Conservation (phyloP, 2,329 filamentous ascomycete genomes). For the Aspergillus fijiensis region DNA sequence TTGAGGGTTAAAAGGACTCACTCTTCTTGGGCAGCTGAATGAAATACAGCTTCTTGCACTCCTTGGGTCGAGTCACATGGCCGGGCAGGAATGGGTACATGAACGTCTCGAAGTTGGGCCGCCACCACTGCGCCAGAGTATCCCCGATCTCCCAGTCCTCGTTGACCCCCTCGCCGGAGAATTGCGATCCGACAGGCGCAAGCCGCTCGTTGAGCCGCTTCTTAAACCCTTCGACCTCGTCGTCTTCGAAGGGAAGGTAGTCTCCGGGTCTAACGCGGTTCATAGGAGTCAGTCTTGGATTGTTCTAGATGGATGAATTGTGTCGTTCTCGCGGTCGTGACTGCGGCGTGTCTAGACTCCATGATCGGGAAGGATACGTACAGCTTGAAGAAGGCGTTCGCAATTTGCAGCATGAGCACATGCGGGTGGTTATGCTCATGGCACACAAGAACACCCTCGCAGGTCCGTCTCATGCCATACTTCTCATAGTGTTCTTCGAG, state of each 20-base stretch:
- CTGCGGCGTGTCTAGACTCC: neutral
- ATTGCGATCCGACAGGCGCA: conserved; percentile 81
- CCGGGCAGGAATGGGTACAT: conserved; percentile 99
- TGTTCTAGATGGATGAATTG: too few species aligned
- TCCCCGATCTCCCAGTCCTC: conserved; percentile 94
- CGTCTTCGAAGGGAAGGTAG: conserved; percentile 81
- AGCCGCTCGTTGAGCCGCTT: conserved; percentile 85
- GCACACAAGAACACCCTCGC: conserved; percentile 94
- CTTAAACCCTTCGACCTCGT: conserved; percentile 95
- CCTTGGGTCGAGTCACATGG: conserved; percentile 93
- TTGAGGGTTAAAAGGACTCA: conserved; percentile 49
- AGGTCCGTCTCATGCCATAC: conserved; percentile 95
- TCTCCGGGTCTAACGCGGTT: conserved; percentile 69
- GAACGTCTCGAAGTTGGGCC: conserved; percentile 98
- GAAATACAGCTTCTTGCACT: conserved; percentile 98
- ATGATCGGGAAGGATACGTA: conserved; percentile 37
- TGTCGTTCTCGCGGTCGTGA: neutral
- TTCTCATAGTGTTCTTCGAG: conserved; percentile 92
- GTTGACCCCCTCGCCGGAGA: conserved; percentile 80
- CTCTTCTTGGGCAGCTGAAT: conserved; percentile 91
- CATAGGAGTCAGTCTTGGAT: conserved; percentile 1
- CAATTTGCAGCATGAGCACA: conserved; percentile 98
- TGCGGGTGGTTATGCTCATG: conserved; percentile 99
- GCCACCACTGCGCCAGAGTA: conserved; percentile 96
- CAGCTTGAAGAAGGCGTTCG: conserved; percentile 98